Evolutionary conservation across 78 protist species (phyloP), one percentile per base, ranked within the genome.

Genomic region (Trichosphaerium sp.): DNA sequence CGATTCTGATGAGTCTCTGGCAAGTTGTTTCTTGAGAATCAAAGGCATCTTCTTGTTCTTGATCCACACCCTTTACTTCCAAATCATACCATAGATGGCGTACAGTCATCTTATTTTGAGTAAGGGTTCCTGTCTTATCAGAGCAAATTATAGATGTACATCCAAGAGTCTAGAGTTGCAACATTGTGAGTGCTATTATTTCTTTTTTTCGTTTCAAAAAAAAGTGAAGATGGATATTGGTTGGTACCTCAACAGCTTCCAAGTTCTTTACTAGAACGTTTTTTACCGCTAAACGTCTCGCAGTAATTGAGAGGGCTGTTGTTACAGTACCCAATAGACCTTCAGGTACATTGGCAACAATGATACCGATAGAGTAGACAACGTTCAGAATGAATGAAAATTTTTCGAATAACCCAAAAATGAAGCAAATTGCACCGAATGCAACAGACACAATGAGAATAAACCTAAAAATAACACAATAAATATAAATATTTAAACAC

Each of bases 121-220:
- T 92, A 51, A 92, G 88, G n/a, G 97, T 93, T 29, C 97, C 97
- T 2, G 97, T 93, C 84, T 93, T 93, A 74, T 93, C 97, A 0
- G 88, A 78, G 42, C 92, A 88, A 38, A 93, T 83, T 32, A 71
- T 65, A n/a, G 89, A 69, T 25, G 87, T 88, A 11, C 88, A 78
- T 21, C 99, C 99, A 2, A 94, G 93, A 11, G 99, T 92, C 69
- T n/a, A n/a, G n/a, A n/a, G n/a, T n/a, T n/a, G n/a, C n/a, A n/a
- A n/a, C n/a, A n/a, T n/a, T n/a, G n/a, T n/a, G n/a, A n/a, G n/a
- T n/a, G n/a, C n/a, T n/a, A n/a, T n/a, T n/a, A n/a, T n/a, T n/a
- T n/a, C n/a, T n/a, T n/a, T n/a, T n/a, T n/a, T n/a, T n/a, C n/a
- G n/a, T n/a, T n/a, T n/a, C n/a, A n/a, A n/a, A n/a, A n/a, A n/a